A percentile compares a stretch with the other conserved stretches of the same genome.
phyloP scores from a whole-genome alignment of 148 eudicot species.

The Vaccinium darrowii region DNA sequence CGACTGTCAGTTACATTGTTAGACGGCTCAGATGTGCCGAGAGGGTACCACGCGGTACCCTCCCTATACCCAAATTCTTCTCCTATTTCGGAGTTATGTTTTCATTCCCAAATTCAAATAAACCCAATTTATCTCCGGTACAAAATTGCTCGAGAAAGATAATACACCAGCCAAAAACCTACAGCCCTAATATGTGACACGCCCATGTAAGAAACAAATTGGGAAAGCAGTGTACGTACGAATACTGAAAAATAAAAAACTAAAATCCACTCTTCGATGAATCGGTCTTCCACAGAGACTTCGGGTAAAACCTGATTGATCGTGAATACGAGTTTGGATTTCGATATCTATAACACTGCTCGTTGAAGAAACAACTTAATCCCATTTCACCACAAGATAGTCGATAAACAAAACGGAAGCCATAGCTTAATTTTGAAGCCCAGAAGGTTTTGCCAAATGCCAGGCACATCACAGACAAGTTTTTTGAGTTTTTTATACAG shows the following conservation, averaged over 20 bases:
- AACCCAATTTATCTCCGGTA: too few species aligned
- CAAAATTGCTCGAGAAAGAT: not conserved
- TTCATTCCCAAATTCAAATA: too few species aligned
- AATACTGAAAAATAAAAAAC: not conserved
- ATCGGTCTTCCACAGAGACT: too few species aligned
- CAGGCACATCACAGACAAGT: not conserved
- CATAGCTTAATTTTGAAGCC: not conserved
- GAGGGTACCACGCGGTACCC: too few species aligned
- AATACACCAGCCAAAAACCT: not conserved
- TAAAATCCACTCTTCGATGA: too few species aligned
- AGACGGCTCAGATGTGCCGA: too few species aligned
- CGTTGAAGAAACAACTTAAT: not conserved
- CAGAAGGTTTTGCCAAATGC: slow-evolving; percentile 13
- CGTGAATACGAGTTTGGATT: not conserved
- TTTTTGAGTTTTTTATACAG: not conserved
- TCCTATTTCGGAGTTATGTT: too few species aligned
- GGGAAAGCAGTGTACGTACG: not conserved
- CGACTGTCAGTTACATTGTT: too few species aligned
- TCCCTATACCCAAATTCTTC: too few species aligned
- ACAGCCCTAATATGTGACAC: not conserved
- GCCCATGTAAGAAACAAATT: not conserved
- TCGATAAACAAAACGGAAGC: not conserved
- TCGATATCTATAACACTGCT: not conserved
- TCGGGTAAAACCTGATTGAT: too few species aligned
- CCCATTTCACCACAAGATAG: not conserved